Conservation (phyloP, 148 eudicot genomes). For the Dysphania ambrosioides region DNA sequence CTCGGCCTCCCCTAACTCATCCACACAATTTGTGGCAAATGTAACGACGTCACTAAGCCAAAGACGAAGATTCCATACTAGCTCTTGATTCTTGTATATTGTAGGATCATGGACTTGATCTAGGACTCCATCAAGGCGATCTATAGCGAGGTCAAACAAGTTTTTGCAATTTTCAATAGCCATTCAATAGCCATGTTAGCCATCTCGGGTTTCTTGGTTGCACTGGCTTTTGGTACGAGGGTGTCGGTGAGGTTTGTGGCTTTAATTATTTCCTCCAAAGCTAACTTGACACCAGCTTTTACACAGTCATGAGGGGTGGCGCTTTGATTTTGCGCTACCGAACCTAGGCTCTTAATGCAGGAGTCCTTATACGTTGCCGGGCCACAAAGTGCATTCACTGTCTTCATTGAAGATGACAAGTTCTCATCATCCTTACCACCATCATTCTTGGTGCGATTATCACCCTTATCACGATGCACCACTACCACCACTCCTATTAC, state of each 20-base stretch:
- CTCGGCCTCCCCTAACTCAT: constrained; percentile 36
- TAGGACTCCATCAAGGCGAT: constrained; percentile 38
- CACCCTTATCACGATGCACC: constrained; percentile 22
- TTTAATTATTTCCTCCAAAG: constrained; percentile 35
- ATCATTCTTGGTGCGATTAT: not conserved
- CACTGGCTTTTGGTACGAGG: constrained; percentile 25
- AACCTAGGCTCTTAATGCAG: constrained; percentile 35
- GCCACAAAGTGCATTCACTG: constrained; percentile 43
- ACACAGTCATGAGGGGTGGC: constrained; percentile 49
- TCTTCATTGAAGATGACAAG: constrained; percentile 33
- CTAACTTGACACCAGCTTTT: constrained; percentile 35
- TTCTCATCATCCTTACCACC: constrained; percentile 17
- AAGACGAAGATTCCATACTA: constrained; percentile 36
- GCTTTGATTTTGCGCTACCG: constrained; percentile 44
- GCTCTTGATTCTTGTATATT: constrained; percentile 24
- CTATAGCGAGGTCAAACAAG: constrained; percentile 30
- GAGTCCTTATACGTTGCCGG: constrained; percentile 41
- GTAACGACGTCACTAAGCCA: constrained; percentile 55
- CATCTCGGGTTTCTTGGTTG: constrained; percentile 20
- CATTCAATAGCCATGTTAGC: constrained; percentile 29
- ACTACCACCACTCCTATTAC: constrained; percentile 44
- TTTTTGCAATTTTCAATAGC: constrained; percentile 43
- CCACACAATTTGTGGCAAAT: constrained; percentile 42
- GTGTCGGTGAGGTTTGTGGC: constrained; percentile 29
- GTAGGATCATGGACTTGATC: constrained; percentile 29